A percentile compares a stretch with the other conserved stretches of the same genome.
Evolutionary conservation across 441 rosid genomes (phyloP).

Genomic region (Bruguiera hainesii): DNA sequence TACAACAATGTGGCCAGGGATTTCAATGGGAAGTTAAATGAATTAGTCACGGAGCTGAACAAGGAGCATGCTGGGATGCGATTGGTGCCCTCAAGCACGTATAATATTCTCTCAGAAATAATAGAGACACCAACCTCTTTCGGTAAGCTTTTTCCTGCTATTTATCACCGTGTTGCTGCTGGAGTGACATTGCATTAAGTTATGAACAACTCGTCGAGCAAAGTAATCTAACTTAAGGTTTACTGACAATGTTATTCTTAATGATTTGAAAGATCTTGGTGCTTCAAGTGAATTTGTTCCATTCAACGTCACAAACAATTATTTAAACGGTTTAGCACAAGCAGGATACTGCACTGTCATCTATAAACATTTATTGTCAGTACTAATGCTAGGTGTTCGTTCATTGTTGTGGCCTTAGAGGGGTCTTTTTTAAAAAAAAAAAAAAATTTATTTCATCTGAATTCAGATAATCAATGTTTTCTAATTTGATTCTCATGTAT

Average conservation of each 20-base stretch:
- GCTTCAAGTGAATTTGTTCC: too few species aligned
- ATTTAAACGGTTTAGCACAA: too few species aligned
- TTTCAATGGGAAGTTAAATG: conserved; percentile 44
- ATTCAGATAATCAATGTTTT: not conserved
- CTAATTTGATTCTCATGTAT: not conserved
- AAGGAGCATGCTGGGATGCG: conserved; percentile 42
- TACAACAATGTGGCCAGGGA: conserved; percentile 47
- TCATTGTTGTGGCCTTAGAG: too few species aligned
- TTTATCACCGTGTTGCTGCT: not conserved
- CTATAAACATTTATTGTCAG: too few species aligned
- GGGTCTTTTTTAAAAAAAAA: too few species aligned
- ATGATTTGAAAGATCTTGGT: too few species aligned
- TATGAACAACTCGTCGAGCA: not conserved
- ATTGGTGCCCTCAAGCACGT: conserved; percentile 44
- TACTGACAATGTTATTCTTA: too few species aligned
- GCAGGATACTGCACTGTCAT: too few species aligned
- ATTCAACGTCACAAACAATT: too few species aligned
- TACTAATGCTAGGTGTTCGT: too few species aligned
- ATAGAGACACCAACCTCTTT: conserved; percentile 38
- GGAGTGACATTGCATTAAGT: not conserved
- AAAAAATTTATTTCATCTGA: not conserved
- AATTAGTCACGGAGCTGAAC: conserved; percentile 32
- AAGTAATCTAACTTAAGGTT: too few species aligned
- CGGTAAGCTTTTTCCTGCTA: conserved; percentile 32
- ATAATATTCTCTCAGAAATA: conserved; percentile 38